Conservation (phyloP, 306 rosid species). For the Trichosanthes truncata region DNA sequence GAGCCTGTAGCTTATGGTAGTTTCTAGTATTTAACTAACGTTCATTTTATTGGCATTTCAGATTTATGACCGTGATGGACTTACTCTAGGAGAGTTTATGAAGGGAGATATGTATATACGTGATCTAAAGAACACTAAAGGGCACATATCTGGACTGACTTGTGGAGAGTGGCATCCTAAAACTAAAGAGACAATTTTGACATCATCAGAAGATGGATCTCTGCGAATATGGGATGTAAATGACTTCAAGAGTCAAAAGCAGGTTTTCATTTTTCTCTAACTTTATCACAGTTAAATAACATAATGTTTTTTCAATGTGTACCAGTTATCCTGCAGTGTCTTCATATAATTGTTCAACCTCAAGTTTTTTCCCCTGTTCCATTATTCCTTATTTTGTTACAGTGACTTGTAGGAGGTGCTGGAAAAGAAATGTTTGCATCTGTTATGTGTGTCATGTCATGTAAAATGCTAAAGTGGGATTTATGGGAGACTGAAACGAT, state of each 20-base stretch:
- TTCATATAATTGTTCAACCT: neutral
- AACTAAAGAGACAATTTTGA: constrained; percentile 68
- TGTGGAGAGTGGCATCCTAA: constrained; percentile 95
- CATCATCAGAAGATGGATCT: constrained; percentile 96
- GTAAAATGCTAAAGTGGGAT: neutral
- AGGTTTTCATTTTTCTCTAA: constrained; percentile 29
- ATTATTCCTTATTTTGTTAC: neutral
- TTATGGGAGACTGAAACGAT: neutral
- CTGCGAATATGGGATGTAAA: constrained; percentile 93
- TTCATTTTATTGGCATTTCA: constrained; percentile 16
- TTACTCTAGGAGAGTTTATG: constrained; percentile 81
- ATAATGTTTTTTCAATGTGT: neutral
- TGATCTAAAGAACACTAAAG: constrained; percentile 90
- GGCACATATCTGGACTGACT: constrained; percentile 91
- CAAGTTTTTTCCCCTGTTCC: neutral
- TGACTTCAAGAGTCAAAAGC: constrained; percentile 91
- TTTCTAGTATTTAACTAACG: neutral
- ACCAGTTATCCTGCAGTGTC: neutral
- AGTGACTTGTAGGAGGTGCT: neutral
- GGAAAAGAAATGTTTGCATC: neutral
- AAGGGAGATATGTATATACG: constrained; percentile 98
- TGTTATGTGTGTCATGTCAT: neutral
- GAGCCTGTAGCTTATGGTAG: neutral
- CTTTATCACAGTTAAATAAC: neutral
- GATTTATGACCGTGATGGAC: constrained; percentile 99